These are phyloP conservation scores for Euphorbia lathyris DNA, from an alignment of 345 rosid genomes.

Conservation along the genomic window DNA sequence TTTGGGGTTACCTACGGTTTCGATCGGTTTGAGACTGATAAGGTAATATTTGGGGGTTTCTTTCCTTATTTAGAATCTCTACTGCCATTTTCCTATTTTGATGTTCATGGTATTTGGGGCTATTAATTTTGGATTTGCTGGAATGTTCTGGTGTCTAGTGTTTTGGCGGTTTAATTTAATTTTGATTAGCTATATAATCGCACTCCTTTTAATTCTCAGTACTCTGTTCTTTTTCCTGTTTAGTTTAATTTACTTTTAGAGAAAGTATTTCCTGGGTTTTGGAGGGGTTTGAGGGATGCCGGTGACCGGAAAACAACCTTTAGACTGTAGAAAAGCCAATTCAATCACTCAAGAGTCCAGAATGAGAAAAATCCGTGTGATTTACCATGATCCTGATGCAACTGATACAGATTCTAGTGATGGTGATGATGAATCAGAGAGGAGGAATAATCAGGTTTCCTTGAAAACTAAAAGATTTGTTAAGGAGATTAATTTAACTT, in stretches of 20 bases:
- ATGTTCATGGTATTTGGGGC: no score
- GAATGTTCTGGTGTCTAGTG: no score
- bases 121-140: no score
- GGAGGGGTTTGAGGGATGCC: conserved; percentile 40
- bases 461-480: conserved; percentile 47
- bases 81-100: no score
- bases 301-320: conserved; percentile 35
- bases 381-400: conserved; percentile 79
- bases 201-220: conserved; percentile 8
- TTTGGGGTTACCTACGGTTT: no score
- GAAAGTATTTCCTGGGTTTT: conserved; percentile 9
- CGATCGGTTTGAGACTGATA: no score
- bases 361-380: conserved; percentile 59
- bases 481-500: conserved; percentile 49
- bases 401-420: conserved; percentile 81
- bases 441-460: not conserved
- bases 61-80: no score
- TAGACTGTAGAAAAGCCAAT: conserved; percentile 22
- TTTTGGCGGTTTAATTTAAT: no score
- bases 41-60: no score
- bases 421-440: conserved; percentile 77
- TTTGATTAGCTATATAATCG: no score
- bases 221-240: not conserved
- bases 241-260: not conserved
- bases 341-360: conserved; percentile 21